Base-by-base conservation (phyloP, 2,329 filamentous ascomycete genomes). In the Exophiala bonariae region DNA sequence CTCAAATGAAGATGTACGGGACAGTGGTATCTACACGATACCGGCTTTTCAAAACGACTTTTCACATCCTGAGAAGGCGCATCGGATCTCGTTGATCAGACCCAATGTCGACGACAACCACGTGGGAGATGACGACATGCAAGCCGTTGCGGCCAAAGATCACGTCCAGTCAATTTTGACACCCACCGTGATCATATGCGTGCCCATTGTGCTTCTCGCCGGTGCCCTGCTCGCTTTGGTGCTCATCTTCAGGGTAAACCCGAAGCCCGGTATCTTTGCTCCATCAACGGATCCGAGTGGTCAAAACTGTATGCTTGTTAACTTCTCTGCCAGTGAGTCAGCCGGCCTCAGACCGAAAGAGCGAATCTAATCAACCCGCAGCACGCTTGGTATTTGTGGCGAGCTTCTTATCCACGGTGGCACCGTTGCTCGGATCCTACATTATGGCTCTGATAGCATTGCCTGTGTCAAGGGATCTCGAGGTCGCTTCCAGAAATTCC, bases 321-420 rank as follows among this genome's bases (percentile, higher is more conserved):
- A 54, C 28, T 52, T 54, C 34, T 41, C 51, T 36, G 51, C 51
- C 11, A 54, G 40, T 44, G 14, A 41, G 47, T 37, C 16, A n/a
- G 10, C 17, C 10, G 13, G 19, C n/a, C 13, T 14, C 17, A 4
- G 13, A 22, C 36, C 22, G 18, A 26, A 18, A 13, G 6, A 14
- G n/a, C 28, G 4, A 9, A 8, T n/a, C 26, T 8, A 17, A 34
- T 8, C 13, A 23, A 39, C 19, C 19, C 3, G 9, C 18, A 49
- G 46, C 46, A 9, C 31, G 46, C 23, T 36, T 54, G 30, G 43
- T 51, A 8, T 54, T 54, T 31, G 19, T 50, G 14, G 47, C 50
- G 7, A 47, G 41, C 17, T 51, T 50, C 14, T 22, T 50, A 11
- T 50, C 47, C 9, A 50, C 47, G 11, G 13, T 55, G 9, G 52